Evolutionary conservation across 169 alveolate genomes (phyloP), one percentile per base, ranked within the genome.

Genomic region (Eimeria necatrix): DNA sequence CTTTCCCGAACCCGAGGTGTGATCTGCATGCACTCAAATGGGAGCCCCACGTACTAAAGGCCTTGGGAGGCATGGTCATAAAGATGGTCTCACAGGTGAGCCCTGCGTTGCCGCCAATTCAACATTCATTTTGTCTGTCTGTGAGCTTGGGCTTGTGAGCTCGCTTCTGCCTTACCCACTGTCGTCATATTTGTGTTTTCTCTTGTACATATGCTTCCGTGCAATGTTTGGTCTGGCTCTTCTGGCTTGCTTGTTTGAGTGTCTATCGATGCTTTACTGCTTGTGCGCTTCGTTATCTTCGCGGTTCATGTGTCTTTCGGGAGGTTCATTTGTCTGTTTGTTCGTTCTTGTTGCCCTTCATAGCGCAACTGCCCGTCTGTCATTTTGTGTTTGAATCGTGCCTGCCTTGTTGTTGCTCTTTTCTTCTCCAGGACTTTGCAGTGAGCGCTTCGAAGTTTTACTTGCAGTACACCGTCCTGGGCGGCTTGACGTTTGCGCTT

Each of bases 361-460:
- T 0, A 18, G 68, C 68, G 20, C 68, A 18, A 18, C 68, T 56
- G 68, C 68, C 68, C 1, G 0, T 32, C 41, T 32, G 2, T 22
- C 24, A 22, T 41, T 32, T 26, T 14, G n/a, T 76, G n/a, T 49
- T 51, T 48, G 12, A 1, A 4, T 41, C 51, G 14, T 24, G 73
- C n/a, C 16, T 41, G 20, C 41, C 26, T 26, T 20, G 16, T 56
- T 22, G 68, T 3, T 10, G 4, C 94, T 53, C 26, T 32, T 52
- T 46, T 76, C 0, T 12, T 24, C 70, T 96, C 16, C 97, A 97
- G 96, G 97, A 96, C 49, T 96, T 98, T 78, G 97, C 98, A 10
- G 91, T 87, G 68, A 96, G 96, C 46, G 98, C 98, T 49, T 96
- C 97, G 60, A 81, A 96, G 88, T 92, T 97, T 60, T 97, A 98